phyloP scores from a whole-genome alignment of 768 basidiomycete genomes.

The Tremella fuciformis region DNA sequence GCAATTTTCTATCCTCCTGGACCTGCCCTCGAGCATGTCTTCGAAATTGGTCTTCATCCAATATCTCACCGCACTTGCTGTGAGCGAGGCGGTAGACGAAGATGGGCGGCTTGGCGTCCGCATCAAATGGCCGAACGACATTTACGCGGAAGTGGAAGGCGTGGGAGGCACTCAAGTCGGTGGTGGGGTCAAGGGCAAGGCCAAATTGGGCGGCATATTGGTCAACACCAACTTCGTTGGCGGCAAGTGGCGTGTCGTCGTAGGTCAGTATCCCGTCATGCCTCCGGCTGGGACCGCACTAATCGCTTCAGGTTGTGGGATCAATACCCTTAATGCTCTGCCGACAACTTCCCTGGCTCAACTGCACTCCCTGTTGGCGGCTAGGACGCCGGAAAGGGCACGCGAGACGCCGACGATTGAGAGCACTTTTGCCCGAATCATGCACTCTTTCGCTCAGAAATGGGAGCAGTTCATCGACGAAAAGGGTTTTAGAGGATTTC shows the following conservation, averaged over 20 bases:
- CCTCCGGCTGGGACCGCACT: background rate
- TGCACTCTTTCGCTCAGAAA: slow-evolving; percentile 72
- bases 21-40: slow-evolving; percentile 59
- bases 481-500: slow-evolving; percentile 74
- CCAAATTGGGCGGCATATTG: slow-evolving; percentile 85
- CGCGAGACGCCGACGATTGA: slow-evolving; percentile 64
- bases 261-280: slow-evolving; percentile 61
- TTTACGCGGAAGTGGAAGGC: slow-evolving; percentile 65
- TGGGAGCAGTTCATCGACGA: slow-evolving; percentile 70
- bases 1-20: slow-evolving; percentile 72
- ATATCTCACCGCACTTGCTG: slow-evolving; percentile 83
- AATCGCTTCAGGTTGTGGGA: slow-evolving; percentile 67
- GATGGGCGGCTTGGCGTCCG: slow-evolving; percentile 62
- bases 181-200: slow-evolving; percentile 55
- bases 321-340: slow-evolving; percentile 77
- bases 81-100: slow-evolving; percentile 77
- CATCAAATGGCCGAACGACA: slow-evolving; percentile 96
- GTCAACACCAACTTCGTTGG: slow-evolving; percentile 82
- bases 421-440: slow-evolving; percentile 67
- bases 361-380: slow-evolving; percentile 56
- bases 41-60: slow-evolving; percentile 81
- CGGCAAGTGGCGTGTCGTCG: slow-evolving; percentile 69
- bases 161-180: slow-evolving; percentile 53
- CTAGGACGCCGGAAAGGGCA: slow-evolving; percentile 9
- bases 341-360: slow-evolving; percentile 81